Conservation (phyloP, 2,329 filamentous ascomycete species). For the Talaromyces sp. region DNA sequence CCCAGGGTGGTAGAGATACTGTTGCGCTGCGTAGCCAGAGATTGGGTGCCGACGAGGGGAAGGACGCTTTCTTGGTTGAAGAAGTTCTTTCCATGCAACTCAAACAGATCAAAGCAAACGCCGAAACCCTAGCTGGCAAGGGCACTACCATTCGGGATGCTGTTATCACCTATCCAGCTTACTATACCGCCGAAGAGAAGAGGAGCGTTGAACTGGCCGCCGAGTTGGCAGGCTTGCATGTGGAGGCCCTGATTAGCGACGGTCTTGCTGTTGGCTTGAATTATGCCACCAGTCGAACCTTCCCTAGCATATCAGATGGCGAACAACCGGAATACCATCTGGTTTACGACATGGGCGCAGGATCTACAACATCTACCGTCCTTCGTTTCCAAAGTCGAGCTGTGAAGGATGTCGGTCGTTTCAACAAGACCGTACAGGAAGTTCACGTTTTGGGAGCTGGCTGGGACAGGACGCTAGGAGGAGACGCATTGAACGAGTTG, state of each 20-base stretch:
- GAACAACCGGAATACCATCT: slow-evolving; percentile 86
- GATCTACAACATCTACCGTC: slow-evolving; percentile 84
- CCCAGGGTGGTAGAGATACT: slow-evolving; percentile 54
- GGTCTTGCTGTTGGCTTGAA: slow-evolving; percentile 89
- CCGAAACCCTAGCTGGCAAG: slow-evolving; percentile 73
- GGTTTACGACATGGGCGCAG: slow-evolving; percentile 96
- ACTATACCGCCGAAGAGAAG: slow-evolving; percentile 87
- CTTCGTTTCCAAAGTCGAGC: slow-evolving; percentile 82
- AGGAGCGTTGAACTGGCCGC: slow-evolving; percentile 78
- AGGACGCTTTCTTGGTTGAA: slow-evolving; percentile 67
- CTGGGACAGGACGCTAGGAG: slow-evolving; percentile 86
- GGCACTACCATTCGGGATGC: slow-evolving; percentile 69
- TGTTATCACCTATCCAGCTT: slow-evolving; percentile 84
- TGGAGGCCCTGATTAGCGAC: slow-evolving; percentile 80
- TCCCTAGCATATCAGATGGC: slow-evolving; percentile 76
- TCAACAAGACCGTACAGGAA: slow-evolving; percentile 95
- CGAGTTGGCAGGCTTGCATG: slow-evolving; percentile 78
- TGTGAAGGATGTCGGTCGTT: slow-evolving; percentile 87
- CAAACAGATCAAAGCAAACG: slow-evolving; percentile 84
- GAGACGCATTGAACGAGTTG: slow-evolving; percentile 79
- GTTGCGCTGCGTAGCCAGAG: slow-evolving; percentile 75
- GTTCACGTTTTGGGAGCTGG: slow-evolving; percentile 81
- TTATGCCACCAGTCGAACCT: slow-evolving; percentile 87
- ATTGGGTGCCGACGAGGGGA: slow-evolving; percentile 60
- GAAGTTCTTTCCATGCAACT: slow-evolving; percentile 95